phyloP scores from a whole-genome alignment of 306 rosid genomes.

The Inga oerstediana region DNA sequence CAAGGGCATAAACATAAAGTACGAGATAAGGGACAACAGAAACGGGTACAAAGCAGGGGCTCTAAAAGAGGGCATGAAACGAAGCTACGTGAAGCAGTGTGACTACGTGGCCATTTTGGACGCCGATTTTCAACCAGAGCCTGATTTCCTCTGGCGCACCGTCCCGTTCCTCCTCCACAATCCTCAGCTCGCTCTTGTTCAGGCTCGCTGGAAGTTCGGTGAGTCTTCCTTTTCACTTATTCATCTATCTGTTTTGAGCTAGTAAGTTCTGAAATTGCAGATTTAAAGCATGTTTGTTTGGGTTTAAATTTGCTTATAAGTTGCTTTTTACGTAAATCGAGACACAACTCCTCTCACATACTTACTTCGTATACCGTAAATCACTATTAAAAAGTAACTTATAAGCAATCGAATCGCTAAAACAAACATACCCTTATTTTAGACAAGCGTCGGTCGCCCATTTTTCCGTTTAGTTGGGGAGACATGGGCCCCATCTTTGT shows the following conservation, averaged over 20 bases:
- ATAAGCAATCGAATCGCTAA: too few species aligned
- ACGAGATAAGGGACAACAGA: conserved; percentile 78
- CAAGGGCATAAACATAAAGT: conserved; percentile 82
- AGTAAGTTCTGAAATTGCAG: neutral
- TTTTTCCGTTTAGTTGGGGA: neutral
- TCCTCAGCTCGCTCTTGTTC: conserved; percentile 68
- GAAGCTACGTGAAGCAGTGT: conserved; percentile 63
- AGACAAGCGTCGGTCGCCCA: conserved; percentile 48
- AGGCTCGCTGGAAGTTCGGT: conserved; percentile 94
- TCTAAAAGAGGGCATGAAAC: conserved; percentile 81
- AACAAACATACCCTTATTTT: too few species aligned
- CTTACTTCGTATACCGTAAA: too few species aligned
- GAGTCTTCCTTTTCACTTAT: neutral
- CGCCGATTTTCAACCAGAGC: conserved; percentile 89
- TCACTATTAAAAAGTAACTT: too few species aligned
- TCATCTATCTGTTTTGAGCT: neutral
- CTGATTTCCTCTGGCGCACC: conserved; percentile 75
- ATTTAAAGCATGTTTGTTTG: too few species aligned
- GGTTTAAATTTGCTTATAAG: too few species aligned
- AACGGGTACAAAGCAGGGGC: conserved; percentile 94
- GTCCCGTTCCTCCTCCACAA: conserved; percentile 75
- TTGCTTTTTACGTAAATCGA: too few species aligned
- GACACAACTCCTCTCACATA: too few species aligned
- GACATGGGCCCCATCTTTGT: conserved; percentile 12
- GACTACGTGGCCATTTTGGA: conserved; percentile 84